Conservation (phyloP, 306 rosid species). For the Abrus precatorius region DNA sequence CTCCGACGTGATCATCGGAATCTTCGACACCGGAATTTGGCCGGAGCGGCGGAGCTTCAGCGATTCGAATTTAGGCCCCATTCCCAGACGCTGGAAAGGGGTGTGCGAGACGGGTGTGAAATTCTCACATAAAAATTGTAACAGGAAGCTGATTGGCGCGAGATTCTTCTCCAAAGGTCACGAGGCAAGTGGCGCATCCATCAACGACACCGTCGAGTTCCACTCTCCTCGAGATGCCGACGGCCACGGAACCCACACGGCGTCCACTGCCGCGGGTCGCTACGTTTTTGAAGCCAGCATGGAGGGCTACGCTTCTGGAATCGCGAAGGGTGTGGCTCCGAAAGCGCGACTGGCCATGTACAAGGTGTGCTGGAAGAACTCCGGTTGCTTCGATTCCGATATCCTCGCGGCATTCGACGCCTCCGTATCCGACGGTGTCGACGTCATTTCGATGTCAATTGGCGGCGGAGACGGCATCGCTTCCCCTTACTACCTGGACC, state of each 20-base stretch:
- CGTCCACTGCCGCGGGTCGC: conserved; percentile 87
- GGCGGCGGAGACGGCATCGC: conserved; percentile 89
- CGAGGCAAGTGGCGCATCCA: conserved; percentile 59
- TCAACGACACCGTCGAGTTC: conserved; percentile 77
- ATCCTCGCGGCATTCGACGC: conserved; percentile 81
- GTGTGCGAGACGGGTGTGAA: conserved; percentile 71
- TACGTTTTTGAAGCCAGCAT: conserved; percentile 75
- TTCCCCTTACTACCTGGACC: conserved; percentile 83
- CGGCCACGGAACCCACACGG: conserved; percentile 96
- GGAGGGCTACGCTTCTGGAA: conserved; percentile 85
- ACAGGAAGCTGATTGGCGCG: conserved; percentile 80
- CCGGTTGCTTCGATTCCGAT: conserved; percentile 92
- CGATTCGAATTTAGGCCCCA: conserved; percentile 74
- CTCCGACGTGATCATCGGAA: conserved; percentile 83
- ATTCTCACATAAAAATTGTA: conserved; percentile 67
- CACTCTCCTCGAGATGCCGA: conserved; percentile 93
- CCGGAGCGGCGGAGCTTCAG: conserved; percentile 86
- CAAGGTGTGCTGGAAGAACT: conserved; percentile 90
- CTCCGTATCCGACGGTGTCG: conserved; percentile 85
- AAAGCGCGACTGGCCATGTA: conserved; percentile 83
- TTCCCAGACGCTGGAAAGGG: conserved; percentile 87
- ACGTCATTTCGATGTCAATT: conserved; percentile 83
- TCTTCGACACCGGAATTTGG: conserved; percentile 90
- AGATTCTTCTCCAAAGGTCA: conserved; percentile 85
- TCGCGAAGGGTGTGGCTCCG: conserved; percentile 91